A percentile compares a stretch with the other conserved stretches of the same genome.
Evolutionary conservation across 345 rosid genomes (phyloP).

Genomic region (Eucalyptus decipiens): DNA sequence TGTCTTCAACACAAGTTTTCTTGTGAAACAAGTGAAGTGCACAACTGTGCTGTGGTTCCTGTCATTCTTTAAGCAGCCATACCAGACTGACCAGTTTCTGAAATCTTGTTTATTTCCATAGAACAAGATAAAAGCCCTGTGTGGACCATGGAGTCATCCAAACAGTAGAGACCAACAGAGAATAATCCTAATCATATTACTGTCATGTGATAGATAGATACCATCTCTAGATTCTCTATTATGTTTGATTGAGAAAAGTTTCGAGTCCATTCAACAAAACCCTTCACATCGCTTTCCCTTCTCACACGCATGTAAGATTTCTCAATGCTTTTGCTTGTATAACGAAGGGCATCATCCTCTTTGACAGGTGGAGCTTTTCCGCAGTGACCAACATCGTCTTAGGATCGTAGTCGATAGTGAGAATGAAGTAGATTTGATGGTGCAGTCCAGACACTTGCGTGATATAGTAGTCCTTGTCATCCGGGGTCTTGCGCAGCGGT

Average conservation of each 20-base stretch:
- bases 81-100: not conserved
- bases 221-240: not conserved
- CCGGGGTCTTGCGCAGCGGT: constrained; percentile 87
- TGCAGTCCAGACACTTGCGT: constrained; percentile 68
- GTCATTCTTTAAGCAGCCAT: not conserved
- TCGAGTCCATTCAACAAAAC: not conserved
- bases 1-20: not conserved
- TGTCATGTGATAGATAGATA: not conserved
- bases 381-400: constrained; percentile 73
- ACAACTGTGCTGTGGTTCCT: not conserved
- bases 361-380: constrained; percentile 69
- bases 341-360: not conserved
- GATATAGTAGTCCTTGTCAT: constrained; percentile 76
- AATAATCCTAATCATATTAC: not conserved
- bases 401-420: constrained; percentile 88
- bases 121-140: not conserved
- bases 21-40: not conserved
- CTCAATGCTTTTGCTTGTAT: not conserved
- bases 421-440: constrained; percentile 69
- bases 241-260: not conserved
- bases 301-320: not conserved
- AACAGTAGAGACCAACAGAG: not conserved
- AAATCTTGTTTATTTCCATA: not conserved
- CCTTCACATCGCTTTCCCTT: not conserved
- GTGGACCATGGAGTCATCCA: not conserved